phyloP scores from a whole-genome alignment of 192 early-diverging fungal species.

The Coemansia sp. region DNA sequence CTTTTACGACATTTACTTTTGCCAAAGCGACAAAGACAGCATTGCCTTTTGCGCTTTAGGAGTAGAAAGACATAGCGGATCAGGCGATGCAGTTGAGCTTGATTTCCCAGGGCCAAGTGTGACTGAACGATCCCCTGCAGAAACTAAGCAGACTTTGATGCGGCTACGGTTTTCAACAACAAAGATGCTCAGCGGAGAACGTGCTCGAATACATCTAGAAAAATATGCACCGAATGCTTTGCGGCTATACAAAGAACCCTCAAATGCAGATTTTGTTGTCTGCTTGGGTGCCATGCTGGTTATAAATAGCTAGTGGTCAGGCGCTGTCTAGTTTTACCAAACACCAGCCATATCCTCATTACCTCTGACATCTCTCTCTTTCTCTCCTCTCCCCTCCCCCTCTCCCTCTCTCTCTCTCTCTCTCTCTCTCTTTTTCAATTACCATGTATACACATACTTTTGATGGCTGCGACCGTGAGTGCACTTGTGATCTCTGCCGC shows the following conservation, averaged over 20 bases:
- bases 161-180: constrained; percentile 21
- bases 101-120: not conserved
- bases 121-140: not conserved
- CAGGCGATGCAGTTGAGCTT: constrained; percentile 37
- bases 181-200: constrained; percentile 26
- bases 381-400: not conserved
- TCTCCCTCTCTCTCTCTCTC: not conserved
- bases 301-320: not conserved
- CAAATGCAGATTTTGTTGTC: constrained; percentile 8
- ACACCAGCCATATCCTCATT: not conserved
- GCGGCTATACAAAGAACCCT: not conserved
- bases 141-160: not conserved
- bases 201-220: constrained; percentile 14
- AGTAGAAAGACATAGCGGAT: constrained; percentile 30
- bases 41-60: constrained; percentile 19
- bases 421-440: not conserved
- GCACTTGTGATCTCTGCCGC: constrained; percentile 12
- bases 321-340: not conserved
- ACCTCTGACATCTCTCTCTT: not conserved
- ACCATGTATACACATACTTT: not conserved
- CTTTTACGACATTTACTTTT: constrained; percentile 33
- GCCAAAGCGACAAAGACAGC: constrained; percentile 9
- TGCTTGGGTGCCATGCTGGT: constrained; percentile 19
- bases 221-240: constrained; percentile 26
- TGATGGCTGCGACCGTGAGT: constrained; percentile 7